Evolutionary conservation across 1,284 basidiomycete species (phyloP), one percentile per base, ranked within the genome.

Genomic region (Moniliophthora roreri): DNA sequence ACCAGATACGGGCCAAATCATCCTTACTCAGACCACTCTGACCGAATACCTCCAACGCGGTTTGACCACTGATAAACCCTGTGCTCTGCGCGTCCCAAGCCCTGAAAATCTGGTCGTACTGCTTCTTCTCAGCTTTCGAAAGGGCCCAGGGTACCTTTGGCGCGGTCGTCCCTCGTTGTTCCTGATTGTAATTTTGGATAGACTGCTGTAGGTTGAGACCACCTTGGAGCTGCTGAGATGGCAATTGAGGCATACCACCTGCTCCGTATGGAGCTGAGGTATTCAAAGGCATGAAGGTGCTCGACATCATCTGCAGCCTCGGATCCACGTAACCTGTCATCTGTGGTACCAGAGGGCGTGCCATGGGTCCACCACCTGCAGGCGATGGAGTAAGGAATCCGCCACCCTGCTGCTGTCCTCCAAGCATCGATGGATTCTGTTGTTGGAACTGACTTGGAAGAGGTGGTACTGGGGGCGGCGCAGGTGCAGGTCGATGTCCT

Each of bases 1-100:
- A 93, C 96, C 97, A 99, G 59, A 99, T 92, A 65, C 90, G 87
- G 61, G 95, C 96, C 24, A 99, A 77, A 65, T 96, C 93, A 57
- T 97, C 92, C 68, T 89, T 89, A 18, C 85, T 82, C 32, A 99
- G 69, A 1, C 95, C 96, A 69, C 91, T 93, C 69, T 96, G 93
- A 0, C 95, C 93, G 73, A 99, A 99, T 20, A 98, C 93, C 66
- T 98, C 93, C 47, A 91, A 77, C 0, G 95, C 95, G 40, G 88
- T 92, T 61, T 85, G 79, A 40, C 95, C 95, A 50, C 72, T 85
- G 67, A 99, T 93, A 72, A 96, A 99, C 2, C 93, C 93, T 0
- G 89, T 87, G 20, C 84, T 81, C 39, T 83, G 78, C 1, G 84
- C 74, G 68, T 98, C 96, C 97, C 96, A 99, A 23, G 93, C 91